Evolutionary conservation across 345 rosid genomes (phyloP).

Genomic region (Erucastrum elatum): DNA sequence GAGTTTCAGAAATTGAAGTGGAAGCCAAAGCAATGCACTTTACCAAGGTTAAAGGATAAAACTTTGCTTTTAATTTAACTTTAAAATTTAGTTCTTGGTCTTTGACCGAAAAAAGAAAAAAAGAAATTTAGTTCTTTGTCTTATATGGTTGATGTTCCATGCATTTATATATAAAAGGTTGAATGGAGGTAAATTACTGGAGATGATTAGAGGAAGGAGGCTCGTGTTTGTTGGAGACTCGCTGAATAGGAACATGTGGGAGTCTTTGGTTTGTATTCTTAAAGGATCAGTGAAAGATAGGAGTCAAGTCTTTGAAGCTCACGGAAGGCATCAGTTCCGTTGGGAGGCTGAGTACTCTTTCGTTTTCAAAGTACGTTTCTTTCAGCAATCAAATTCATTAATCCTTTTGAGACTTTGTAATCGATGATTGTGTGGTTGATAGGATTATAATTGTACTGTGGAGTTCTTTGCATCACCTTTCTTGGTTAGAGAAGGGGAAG

Average conservation of each 20-base stretch:
- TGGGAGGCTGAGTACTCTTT: conserved; percentile 90
- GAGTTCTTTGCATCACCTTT: conserved; percentile 93
- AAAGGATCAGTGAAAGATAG: conserved; percentile 60
- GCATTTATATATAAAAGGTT: conserved; percentile 6
- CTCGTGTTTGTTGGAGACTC: conserved; percentile 95
- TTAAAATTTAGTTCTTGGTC: neutral
- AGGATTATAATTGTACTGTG: conserved; percentile 76
- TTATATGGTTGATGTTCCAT: too few relatives aligned
- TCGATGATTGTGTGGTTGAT: neutral
- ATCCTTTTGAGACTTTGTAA: neutral
- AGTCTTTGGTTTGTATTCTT: conserved; percentile 88
- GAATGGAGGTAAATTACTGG: conserved; percentile 60
- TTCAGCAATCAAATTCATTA: neutral
- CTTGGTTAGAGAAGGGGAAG: conserved; percentile 93
- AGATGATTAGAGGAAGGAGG: conserved; percentile 80
- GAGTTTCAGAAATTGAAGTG: conserved; percentile 73
- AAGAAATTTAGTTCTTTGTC: neutral
- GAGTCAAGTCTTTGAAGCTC: conserved; percentile 70
- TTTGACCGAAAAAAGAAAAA: too few relatives aligned
- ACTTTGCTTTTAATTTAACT: neutral
- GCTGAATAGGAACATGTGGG: conserved; percentile 96
- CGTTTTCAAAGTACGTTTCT: conserved; percentile 63
- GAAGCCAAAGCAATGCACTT: conserved; percentile 80
- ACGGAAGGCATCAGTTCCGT: conserved; percentile 70
- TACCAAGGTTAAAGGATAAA: conserved; percentile 60